These are phyloP conservation scores for Pseudogymnoascus sp. DNA, from an alignment of 2,329 filamentous ascomycete species.

Conservation along the genomic window DNA sequence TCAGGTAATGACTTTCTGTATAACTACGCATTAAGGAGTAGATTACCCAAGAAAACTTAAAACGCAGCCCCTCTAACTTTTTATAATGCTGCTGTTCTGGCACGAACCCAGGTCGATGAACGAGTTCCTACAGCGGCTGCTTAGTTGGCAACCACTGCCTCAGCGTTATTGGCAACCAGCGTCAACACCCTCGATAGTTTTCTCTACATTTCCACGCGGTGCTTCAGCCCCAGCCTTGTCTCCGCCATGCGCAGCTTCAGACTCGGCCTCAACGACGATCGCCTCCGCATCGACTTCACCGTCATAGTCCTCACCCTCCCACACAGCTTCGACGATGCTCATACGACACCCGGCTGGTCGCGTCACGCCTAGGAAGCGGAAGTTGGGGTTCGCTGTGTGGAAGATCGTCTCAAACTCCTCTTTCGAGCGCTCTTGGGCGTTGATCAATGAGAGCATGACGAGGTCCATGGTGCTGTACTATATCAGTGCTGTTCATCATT, in stretches of 20 bases:
- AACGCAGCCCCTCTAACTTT: not conserved
- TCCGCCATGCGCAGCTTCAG: not conserved
- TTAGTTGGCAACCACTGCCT: not conserved
- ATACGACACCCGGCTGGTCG: conserved; percentile 38
- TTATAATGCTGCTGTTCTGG: not conserved
- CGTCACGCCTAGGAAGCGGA: conserved; percentile 38
- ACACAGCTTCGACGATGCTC: conserved; percentile 44
- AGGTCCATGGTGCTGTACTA: conserved; percentile 39
- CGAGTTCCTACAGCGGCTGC: not conserved
- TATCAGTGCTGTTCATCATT: not conserved
- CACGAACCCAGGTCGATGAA: not conserved
- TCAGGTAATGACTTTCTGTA: not conserved
- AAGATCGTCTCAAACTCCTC: conserved; percentile 42
- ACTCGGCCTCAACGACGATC: not conserved
- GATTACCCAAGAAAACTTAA: not conserved
- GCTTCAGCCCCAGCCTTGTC: not conserved
- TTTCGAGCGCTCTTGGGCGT: conserved; percentile 44
- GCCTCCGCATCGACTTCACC: not conserved
- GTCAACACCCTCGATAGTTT: not conserved
- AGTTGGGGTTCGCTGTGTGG: conserved; percentile 34
- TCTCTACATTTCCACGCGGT: not conserved
- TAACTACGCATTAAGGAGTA: not conserved
- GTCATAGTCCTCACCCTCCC: conserved; percentile 30
- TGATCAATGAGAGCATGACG: conserved; percentile 45
- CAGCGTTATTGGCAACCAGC: not conserved